Percentiles rank a stretch among this genome's conserved stretches.
phyloP scores from a whole-genome alignment of 495 filamentous ascomycete species.

The Penicillium soppii region DNA sequence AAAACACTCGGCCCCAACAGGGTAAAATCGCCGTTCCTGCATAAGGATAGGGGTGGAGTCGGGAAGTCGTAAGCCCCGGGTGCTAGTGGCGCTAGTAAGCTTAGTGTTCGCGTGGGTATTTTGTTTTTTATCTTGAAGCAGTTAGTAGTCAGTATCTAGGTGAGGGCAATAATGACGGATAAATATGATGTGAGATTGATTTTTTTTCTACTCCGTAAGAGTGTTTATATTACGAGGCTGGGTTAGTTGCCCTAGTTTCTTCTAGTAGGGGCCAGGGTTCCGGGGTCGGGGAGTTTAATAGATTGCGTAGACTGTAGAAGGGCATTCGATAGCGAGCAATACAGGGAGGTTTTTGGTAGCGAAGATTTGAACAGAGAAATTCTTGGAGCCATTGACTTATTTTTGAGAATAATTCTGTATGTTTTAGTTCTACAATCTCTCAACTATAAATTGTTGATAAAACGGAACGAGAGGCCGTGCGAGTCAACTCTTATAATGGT shows the following conservation, averaged over 20 bases:
- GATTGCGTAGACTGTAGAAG: background rate
- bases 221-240: background rate
- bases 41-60: background rate
- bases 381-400: too few species aligned
- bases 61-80: background rate
- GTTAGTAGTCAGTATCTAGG: too few species aligned
- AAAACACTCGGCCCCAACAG: constrained; percentile 1
- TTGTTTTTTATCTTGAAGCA: background rate
- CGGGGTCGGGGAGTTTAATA: background rate
- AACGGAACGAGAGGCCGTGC: too few species aligned
- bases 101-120: background rate
- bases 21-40: constrained; percentile 17
- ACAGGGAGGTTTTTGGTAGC: background rate
- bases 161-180: too few species aligned
- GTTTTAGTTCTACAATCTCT: too few species aligned
- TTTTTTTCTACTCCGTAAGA: background rate
- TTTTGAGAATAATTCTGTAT: too few species aligned
- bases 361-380: too few species aligned
- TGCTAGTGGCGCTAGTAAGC: background rate
- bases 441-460: too few species aligned
- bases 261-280: background rate
- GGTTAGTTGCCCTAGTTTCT: background rate
- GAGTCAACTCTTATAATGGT: too few species aligned
- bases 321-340: background rate
- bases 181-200: background rate